These are phyloP conservation scores for Cicer chorassanicum DNA, from an alignment of 306 rosid genomes.

Conservation along the genomic window DNA sequence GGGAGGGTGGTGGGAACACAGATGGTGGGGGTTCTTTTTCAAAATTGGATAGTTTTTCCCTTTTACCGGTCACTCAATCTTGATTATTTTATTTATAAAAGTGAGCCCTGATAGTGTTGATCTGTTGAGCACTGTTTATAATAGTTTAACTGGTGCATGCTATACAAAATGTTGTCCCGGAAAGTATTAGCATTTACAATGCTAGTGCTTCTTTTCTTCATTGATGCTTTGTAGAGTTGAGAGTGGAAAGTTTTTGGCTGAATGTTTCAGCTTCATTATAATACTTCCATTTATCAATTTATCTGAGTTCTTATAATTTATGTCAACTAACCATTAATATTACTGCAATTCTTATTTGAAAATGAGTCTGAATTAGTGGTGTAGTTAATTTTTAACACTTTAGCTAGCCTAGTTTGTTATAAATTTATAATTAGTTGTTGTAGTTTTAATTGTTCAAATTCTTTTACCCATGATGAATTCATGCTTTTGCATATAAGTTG, in stretches of 20 bases:
- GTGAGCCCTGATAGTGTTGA: neutral
- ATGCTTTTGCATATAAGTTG: slow-evolving; percentile 33
- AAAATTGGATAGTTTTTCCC: neutral
- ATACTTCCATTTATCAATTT: slow-evolving; percentile 2
- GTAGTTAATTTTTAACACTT: slow-evolving; percentile 15
- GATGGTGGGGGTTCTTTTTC: neutral
- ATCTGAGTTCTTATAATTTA: slow-evolving; percentile 17
- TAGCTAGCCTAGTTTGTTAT: slow-evolving; percentile 14
- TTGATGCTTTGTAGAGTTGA: neutral
- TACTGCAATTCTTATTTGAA: slow-evolving; percentile 10
- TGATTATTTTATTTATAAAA: neutral
- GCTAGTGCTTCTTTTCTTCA: too few species aligned
- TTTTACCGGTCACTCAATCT: neutral
- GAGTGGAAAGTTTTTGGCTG: slow-evolving; percentile 2
- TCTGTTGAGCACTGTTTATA: neutral
- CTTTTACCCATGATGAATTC: neutral
- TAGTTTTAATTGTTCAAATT: slow-evolving; percentile 8
- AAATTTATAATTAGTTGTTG: neutral
- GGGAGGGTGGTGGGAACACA: neutral
- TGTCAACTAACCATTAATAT: slow-evolving; percentile 22
- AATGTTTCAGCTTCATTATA: slow-evolving; percentile 28
- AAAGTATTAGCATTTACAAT: neutral
- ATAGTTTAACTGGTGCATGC: neutral
- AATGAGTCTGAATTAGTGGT: neutral
- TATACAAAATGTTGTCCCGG: neutral